Percentiles rank a stretch among this genome's conserved stretches.
Evolutionary conservation across 139 green algal genomes (phyloP).

Genomic region (Picochlorum sp.): DNA sequence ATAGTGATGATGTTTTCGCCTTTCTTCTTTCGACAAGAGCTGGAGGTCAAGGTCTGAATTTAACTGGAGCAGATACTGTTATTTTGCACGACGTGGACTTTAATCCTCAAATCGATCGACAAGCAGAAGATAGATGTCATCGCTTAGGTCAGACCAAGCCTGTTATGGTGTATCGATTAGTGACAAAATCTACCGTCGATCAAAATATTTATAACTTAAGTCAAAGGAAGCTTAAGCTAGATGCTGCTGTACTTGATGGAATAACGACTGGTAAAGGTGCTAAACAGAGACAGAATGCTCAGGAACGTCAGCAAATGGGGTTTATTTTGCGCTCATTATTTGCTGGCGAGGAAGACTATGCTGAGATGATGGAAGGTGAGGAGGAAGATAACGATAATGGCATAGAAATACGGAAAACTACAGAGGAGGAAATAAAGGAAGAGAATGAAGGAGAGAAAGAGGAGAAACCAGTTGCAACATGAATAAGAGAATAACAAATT

Average conservation of each 20-base stretch:
- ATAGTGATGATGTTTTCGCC: slow-evolving; percentile 55
- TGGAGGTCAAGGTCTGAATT: slow-evolving; percentile 88
- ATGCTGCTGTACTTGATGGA: slow-evolving; percentile 42
- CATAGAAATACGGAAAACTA: not conserved
- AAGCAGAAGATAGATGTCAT: slow-evolving; percentile 57
- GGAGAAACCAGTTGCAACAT: not conserved
- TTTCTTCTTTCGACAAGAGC: slow-evolving; percentile 91
- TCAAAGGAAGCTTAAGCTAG: slow-evolving; percentile 76
- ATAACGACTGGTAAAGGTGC: slow-evolving; percentile 17
- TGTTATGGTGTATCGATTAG: slow-evolving; percentile 83
- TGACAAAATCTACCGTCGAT: slow-evolving; percentile 73
- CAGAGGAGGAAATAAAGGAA: not conserved
- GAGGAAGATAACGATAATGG: not conserved
- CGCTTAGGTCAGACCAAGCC: slow-evolving; percentile 71
- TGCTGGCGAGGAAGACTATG: not conserved
- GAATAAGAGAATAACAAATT: too few species aligned
- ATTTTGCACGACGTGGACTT: slow-evolving; percentile 93
- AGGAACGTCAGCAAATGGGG: slow-evolving; percentile 27
- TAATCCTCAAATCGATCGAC: slow-evolving; percentile 76
- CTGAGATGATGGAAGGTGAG: not conserved
- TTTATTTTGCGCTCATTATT: slow-evolving; percentile 21
- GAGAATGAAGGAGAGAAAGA: not conserved
- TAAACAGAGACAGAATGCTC: slow-evolving; percentile 5
- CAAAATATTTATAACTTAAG: slow-evolving; percentile 71
- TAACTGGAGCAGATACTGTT: slow-evolving; percentile 90